Conservation (phyloP, 1,139 yeast species). For the Keqinozyma sinolaborantium region DNA sequence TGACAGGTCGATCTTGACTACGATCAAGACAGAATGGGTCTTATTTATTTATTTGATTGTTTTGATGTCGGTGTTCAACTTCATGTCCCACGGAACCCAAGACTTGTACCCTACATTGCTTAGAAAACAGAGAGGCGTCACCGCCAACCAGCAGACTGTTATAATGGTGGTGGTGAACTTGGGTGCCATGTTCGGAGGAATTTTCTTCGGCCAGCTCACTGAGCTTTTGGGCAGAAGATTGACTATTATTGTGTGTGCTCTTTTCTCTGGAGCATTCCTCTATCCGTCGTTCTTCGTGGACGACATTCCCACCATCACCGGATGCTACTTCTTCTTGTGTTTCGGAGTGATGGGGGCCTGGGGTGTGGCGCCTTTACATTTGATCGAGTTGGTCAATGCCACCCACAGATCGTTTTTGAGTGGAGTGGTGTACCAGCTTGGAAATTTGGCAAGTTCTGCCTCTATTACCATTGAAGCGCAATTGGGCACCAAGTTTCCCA, state of each 20-base stretch:
- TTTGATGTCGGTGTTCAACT: conserved; percentile 48
- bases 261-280: conserved; percentile 29
- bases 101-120: conserved; percentile 51
- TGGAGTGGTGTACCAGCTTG: conserved; percentile 38
- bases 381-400: conserved; percentile 34
- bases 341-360: conserved; percentile 35
- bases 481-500: conserved; percentile 28
- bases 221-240: conserved; percentile 45
- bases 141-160: conserved; percentile 36
- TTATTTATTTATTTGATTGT: conserved; percentile 41
- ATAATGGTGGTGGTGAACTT: conserved; percentile 45
- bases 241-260: conserved; percentile 30
- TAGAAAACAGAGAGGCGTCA: conserved; percentile 32
- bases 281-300: conserved; percentile 30
- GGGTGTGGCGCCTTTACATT: conserved; percentile 36
- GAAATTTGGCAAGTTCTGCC: conserved; percentile 36
- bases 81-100: conserved; percentile 54
- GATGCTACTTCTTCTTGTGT: conserved; percentile 21
- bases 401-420: conserved; percentile 32
- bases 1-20: conserved; percentile 13
- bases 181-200: conserved; percentile 51
- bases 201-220: conserved; percentile 41
- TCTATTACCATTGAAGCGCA: conserved; percentile 35
- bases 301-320: conserved; percentile 22
- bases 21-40: conserved; percentile 39